Evolutionary conservation across 805 yeast genomes (phyloP), one percentile per base, ranked within the genome.

Genomic region (Lipomyces lipofer): DNA sequence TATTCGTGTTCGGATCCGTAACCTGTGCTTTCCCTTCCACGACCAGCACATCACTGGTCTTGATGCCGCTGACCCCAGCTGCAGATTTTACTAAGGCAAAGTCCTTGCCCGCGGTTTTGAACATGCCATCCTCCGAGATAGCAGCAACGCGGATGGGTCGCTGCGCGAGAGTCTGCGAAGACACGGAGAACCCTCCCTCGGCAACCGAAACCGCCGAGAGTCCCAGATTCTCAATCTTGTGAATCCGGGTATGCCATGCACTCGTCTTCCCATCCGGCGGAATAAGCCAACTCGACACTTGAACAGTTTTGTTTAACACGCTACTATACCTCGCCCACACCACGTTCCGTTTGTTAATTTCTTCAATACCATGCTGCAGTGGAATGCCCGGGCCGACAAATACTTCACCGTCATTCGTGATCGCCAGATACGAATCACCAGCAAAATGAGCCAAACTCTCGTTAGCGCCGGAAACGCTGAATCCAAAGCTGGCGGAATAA

Each of bases 401-500:
- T 19, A 49, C 43, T 13, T 29, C 28, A 19, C 52, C 58, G 45
- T 64, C 67, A 12, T 54, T 60, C 13, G 59, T 42, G 32, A 64
- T 51, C 3, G 59, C 66, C 17, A 63, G 32, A 59, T 54, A 59
- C 33, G 30, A 59, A 48, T 63, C 66, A 19, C 55, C 56, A 6
- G 52, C 62, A 33, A 60, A 52, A 25, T 47, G 51, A 4, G 47
- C 17, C 21, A 60, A 54, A 15, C 43, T 15, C 1, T 50, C 46
- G 15, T 15, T 28, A 22, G 52, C 52, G 29, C 51, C 45, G 43
- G 63, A 58, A 17, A 63, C 51, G 25, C 63, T 52, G 48, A 64
- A 62, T 7, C 63, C 66, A 44, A 62, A 64, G 19, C 57, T 25
- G 1, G 64, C 38, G 10, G 64, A 60, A 43, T 64, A 64, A n/a